Evolutionary conservation across 2,329 filamentous ascomycete species (phyloP), one percentile per base, ranked within the genome.

Genomic region (Gnomoniopsis smithogilvyi): DNA sequence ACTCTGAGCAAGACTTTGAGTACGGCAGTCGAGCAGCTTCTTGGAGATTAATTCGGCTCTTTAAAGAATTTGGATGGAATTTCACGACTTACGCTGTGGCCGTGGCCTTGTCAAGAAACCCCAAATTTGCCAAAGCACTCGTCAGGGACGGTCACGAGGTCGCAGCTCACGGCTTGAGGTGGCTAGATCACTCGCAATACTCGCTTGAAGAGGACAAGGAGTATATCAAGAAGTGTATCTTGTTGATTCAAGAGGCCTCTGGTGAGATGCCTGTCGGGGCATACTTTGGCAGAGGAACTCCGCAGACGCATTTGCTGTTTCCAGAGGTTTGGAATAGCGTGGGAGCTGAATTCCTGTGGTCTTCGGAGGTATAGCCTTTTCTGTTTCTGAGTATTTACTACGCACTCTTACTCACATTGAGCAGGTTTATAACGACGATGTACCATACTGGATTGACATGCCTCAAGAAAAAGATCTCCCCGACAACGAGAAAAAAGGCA

Each of bases 31-130:
- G 65, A 1, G 21, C 33, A 17, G 67, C 65, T 7, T 67, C 72
- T 6, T 77, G 75, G 74, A 66, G 75, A 15, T 64, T 78, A 6
- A 69, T 74, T 61, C 67, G 73, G 3, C 65, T 78, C 2, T 76
- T 77, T 64, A 71, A 73, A 56, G 73, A 76, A 58, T 73, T 72
- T 45, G 72, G 71, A 6, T 75, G 73, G 73, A 72, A 72, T 51
- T 75, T 77, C 58, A 78, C 75, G 1, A 69, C 75, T 1, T 78
- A 72, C 58, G 74, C 74, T 1, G 69, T 78, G 7, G 74, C 72
- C 1, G 65, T 70, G 19, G 74, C 75, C 1, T 68, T 77, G 63
- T 70, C 76, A 61, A 66, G 72, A 43, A 76, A 77, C 62, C 74
- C 74, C 0, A 66, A 67, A 19, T 75, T 76, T 52, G 75, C 70